Conservation (phyloP, 2,329 filamentous ascomycete genomes). For the Epichloe uncinata region DNA sequence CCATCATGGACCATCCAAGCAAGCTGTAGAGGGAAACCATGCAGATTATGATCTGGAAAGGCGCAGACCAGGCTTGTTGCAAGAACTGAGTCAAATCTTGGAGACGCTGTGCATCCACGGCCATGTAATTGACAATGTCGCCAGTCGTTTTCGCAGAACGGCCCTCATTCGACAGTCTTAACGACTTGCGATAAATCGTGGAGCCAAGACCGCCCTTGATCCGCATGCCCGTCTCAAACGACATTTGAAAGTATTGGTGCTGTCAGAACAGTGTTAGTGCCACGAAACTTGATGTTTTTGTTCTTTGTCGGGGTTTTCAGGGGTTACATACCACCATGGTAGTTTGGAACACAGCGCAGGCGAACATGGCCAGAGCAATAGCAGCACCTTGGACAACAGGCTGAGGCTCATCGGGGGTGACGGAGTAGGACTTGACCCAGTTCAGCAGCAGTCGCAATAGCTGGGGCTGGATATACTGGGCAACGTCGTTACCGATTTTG, state of each 20-base stretch:
- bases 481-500: conserved; percentile 75
- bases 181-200: conserved; percentile 83
- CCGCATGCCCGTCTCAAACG: conserved; percentile 92
- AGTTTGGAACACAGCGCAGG: conserved; percentile 74
- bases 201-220: conserved; percentile 86
- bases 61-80: conserved; percentile 91
- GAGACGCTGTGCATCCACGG: conserved; percentile 88
- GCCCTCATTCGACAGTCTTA: conserved; percentile 86
- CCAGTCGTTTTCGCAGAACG: conserved; percentile 80
- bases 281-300: background rate
- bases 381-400: conserved; percentile 73
- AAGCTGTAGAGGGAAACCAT: conserved; percentile 93
- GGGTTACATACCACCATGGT: conserved; percentile 47
- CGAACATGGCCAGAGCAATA: conserved; percentile 87
- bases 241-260: conserved; percentile 93
- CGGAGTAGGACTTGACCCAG: conserved; percentile 65
- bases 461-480: conserved; percentile 86
- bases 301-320: background rate
- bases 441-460: conserved; percentile 70
- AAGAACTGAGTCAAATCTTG: conserved; percentile 93
- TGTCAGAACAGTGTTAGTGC: conserved; percentile 7
- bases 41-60: conserved; percentile 90
- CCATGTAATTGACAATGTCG: conserved; percentile 99
- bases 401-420: conserved; percentile 44
- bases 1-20: conserved; percentile 91